Conservation (phyloP, 2,329 filamentous ascomycete genomes). For the Aphanocladium album region DNA sequence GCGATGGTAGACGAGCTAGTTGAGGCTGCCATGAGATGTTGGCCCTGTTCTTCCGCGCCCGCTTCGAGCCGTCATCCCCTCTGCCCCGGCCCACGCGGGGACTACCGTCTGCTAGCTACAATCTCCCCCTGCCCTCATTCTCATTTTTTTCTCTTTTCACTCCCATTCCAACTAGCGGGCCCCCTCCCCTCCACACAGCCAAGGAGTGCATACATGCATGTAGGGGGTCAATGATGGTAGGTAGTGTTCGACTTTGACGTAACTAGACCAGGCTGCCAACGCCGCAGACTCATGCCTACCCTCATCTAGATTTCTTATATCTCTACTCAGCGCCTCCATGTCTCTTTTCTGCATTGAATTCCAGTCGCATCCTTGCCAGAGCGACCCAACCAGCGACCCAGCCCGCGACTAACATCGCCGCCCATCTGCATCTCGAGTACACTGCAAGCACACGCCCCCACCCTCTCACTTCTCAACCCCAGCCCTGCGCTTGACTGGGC, state of each 20-base stretch:
- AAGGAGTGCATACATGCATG: background rate
- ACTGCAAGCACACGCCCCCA: constrained; percentile 5
- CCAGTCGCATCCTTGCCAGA: background rate
- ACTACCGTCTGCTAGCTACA: background rate
- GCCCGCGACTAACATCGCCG: constrained; percentile 3
- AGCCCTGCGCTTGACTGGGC: background rate
- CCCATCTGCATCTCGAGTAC: background rate
- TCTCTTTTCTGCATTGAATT: constrained; percentile 1
- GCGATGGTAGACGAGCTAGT: background rate
- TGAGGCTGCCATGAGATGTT: background rate
- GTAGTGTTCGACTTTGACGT: background rate
- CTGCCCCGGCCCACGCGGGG: background rate
- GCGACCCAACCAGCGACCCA: constrained; percentile 5
- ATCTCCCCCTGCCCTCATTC: background rate
- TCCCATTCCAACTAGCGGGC: background rate
- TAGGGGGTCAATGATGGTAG: background rate
- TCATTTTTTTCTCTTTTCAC: background rate
- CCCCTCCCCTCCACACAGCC: background rate
- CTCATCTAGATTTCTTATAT: constrained; percentile 10
- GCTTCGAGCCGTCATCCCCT: constrained; percentile 6
- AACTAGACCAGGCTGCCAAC: background rate
- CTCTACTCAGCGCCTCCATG: background rate
- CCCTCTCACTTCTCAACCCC: background rate
- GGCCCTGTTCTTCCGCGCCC: constrained; percentile 10
- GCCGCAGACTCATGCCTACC: background rate